phyloP scores from a whole-genome alignment of 73 alveolate species.

The Blepharisma stoltei region DNA sequence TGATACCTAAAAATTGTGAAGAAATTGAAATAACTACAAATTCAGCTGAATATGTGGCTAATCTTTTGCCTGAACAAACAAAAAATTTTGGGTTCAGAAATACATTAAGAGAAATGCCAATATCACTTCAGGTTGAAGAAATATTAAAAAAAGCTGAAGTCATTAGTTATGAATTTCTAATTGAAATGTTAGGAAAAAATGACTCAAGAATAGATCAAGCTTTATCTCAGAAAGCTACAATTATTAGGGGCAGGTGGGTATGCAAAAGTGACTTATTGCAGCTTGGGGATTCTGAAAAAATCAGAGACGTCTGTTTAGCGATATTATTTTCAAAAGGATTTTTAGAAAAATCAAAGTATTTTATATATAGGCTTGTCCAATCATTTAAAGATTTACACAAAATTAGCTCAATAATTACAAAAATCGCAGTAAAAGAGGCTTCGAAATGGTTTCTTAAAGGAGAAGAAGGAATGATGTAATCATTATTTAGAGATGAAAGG shows the following conservation, averaged over 20 bases:
- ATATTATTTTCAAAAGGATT: neutral
- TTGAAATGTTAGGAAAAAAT: neutral
- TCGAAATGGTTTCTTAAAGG: neutral
- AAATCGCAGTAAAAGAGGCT: neutral
- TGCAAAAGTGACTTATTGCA: neutral
- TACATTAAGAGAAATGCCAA: neutral
- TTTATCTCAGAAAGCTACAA: neutral
- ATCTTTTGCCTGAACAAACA: neutral
- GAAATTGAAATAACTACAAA: neutral
- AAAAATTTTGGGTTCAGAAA: neutral
- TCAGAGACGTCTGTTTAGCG: neutral
- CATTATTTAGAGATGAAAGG: neutral
- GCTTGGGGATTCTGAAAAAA: neutral
- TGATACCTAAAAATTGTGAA: neutral
- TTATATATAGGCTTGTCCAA: neutral
- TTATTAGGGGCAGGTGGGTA: neutral
- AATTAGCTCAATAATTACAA: neutral
- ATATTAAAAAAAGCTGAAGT: neutral
- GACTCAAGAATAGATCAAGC: slow-evolving; percentile 1
- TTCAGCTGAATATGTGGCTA: neutral
- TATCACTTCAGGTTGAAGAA: slow-evolving; percentile 4
- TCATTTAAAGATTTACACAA: neutral
- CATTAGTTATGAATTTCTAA: neutral
- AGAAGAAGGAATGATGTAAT: slow-evolving; percentile 7
- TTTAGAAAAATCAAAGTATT: neutral